Evolutionary conservation across 2,329 filamentous ascomycete genomes (phyloP).

Genomic region (Fusarium goolgardi): DNA sequence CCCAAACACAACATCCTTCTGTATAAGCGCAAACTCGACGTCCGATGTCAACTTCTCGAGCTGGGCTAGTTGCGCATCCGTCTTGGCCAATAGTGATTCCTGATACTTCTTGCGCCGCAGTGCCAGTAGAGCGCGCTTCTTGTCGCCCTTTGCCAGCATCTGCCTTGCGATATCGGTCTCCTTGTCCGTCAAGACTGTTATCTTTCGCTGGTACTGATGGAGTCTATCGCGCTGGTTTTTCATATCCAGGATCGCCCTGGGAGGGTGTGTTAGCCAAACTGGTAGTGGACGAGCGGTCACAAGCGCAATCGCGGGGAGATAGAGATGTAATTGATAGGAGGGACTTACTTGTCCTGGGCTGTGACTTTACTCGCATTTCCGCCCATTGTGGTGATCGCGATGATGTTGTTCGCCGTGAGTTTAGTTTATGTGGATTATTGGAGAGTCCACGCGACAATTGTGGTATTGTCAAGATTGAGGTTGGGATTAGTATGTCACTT

Average conservation of each 20-base stretch:
- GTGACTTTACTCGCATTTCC: constrained; percentile 69
- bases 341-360: constrained; percentile 82
- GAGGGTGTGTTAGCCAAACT: constrained; percentile 7
- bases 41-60: constrained; percentile 87
- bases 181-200: constrained; percentile 84
- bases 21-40: constrained; percentile 95
- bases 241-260: constrained; percentile 94
- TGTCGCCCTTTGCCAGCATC: constrained; percentile 84
- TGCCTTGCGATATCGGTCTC: constrained; percentile 88
- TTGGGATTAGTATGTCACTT: constrained; percentile 9
- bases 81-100: constrained; percentile 86
- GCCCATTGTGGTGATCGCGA: constrained; percentile 58
- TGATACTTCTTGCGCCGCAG: constrained; percentile 97
- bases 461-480: not conserved
- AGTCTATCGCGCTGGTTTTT: constrained; percentile 98
- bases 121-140: constrained; percentile 83
- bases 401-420: constrained; percentile 13
- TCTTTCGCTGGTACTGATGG: constrained; percentile 93
- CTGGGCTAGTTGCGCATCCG: constrained; percentile 92
- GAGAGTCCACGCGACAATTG: constrained; percentile 6
- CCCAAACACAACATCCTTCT: constrained; percentile 95
- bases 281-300: constrained; percentile 22
- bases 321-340: constrained; percentile 7
- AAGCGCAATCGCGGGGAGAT: constrained; percentile 32
- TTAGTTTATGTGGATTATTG: not conserved